Evolutionary conservation across 179 eudicot genomes (phyloP), one percentile per base, ranked within the genome.

Genomic region (Camellia oleifera): DNA sequence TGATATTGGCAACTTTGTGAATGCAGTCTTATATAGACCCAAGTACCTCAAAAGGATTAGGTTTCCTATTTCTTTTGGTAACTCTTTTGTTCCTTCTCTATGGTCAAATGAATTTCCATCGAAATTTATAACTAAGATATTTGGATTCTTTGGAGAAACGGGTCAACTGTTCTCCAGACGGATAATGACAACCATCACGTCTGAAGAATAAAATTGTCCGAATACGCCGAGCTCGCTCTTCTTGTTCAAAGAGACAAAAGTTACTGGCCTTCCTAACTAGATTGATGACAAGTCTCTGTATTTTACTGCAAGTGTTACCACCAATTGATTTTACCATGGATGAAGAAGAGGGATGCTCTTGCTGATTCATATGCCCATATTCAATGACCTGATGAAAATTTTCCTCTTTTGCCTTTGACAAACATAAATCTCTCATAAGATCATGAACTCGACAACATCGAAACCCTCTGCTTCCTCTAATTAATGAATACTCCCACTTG

Each of bases 381-480:
- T 15, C 17, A 57, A 61, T 13, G 12, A 56, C 60, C 18, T 61
- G 3, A 7, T 40, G 54, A 57, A 78, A 68, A 44, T 78, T 78
- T 44, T 78, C 75, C 56, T 78, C 75, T 60, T 53, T 69, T 70
- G 23, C 81, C 40, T 78, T 78, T 0, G 26, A 10, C 53, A 78
- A 23, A 53, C 81, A 78, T 18, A 70, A 5, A 26, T 78, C 81
- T 78, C 81, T 26, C 75, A 69, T 70, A 5, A 78, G 81, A 17
- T 68, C 75, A 69, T 68, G 81, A 69, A 78, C 68, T 13, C 48
- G 66, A 23, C 81, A 78, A 32, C 23, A 69, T 42, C 56, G 54
- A 9, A 78, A 26, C 32, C 50, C 3, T 9, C 60, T 13, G 0
- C 14, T 78, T 54, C 64, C 52, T 1, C 45, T 63, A 42, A 56